These are phyloP conservation scores for Aspergillus campestris DNA, from an alignment of 495 filamentous ascomycete species.

Conservation along the genomic window DNA sequence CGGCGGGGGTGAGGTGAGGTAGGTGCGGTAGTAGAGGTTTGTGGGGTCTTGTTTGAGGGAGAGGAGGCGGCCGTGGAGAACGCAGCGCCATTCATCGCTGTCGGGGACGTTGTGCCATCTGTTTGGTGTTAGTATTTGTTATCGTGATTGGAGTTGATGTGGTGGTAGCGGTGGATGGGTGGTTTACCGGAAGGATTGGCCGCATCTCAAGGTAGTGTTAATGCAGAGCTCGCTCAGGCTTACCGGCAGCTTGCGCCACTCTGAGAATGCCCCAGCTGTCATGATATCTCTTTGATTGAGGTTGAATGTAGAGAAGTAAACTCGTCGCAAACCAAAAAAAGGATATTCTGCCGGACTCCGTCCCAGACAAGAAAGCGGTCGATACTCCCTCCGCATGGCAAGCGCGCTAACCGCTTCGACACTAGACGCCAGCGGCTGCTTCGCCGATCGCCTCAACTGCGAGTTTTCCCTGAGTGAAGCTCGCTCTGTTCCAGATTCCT, in stretches of 20 bases:
- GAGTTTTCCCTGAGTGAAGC: conserved; percentile 18
- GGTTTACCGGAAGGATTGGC: conserved; percentile 72
- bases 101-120: conserved; percentile 75
- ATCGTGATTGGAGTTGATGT: not conserved
- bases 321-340: not conserved
- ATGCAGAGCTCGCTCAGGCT: conserved; percentile 78
- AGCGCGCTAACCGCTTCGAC: conserved; percentile 9
- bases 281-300: conserved; percentile 8
- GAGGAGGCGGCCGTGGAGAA: conserved; percentile 74
- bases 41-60: conserved; percentile 74
- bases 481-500: not conserved
- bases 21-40: conserved; percentile 73
- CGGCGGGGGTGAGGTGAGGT: conserved; percentile 35
- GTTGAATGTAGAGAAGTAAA: not conserved
- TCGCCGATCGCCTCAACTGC: conserved; percentile 14
- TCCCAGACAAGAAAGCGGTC: conserved; percentile 21
- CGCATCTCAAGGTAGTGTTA: conserved; percentile 82
- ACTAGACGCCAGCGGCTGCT: conserved; percentile 6
- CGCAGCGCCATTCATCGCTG: conserved; percentile 82
- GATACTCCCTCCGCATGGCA: not conserved
- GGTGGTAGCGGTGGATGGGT: not conserved
- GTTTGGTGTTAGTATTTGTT: not conserved
- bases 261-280: conserved; percentile 34
- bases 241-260: conserved; percentile 77
- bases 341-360: conserved; percentile 16